Base-by-base conservation (phyloP, 2,329 filamentous ascomycete genomes). In the Plenodomus biglobosus region DNA sequence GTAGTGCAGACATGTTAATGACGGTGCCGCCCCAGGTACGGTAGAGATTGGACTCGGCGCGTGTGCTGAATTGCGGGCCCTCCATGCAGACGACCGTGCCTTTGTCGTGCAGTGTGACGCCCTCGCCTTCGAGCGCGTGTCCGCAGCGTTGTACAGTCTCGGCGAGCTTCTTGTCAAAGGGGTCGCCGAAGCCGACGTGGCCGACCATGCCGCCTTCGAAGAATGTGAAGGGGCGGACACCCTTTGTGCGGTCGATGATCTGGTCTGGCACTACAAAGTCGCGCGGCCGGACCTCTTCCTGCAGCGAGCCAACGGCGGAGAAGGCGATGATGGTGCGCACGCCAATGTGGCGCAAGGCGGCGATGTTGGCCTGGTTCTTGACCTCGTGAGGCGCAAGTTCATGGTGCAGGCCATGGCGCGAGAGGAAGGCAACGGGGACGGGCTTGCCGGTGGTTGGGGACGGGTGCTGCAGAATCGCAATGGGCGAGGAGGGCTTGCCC, bases 181-280 rank as follows among this genome's bases (percentile, higher is more conserved):
- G 94, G 70, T 97, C 94, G 20, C 90, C 94, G 70, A 99, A 97
- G 38, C 91, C 89, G 38, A 97, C 88, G 72, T 99, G 94, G 32
- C 89, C 90, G 15, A 99, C 94, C 58, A 96, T 84, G 22, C 94
- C 94, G 59, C 84, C 84, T 74, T 92, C 89, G 71, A 97, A 99
- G 78, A 96, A 99, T 20, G 94, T 97, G 73, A 92, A 96, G 2
- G 92, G 91, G 7, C 94, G 82, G 55, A 96, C 80, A 44, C 92
- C 94, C 82, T 96, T 97, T 59, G 92, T 97, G 55, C 92, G 89
- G 77, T 99, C 94, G 70, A 97, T 96, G 72, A 95, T 83, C 78
- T 99, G 94, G 75, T 96, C 91, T 0, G 92, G 94, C 11, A 99
- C 82, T 42, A 97, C 89, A 73, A 99, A 99, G 78, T 99, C 94